Percentiles rank a stretch among this genome's conserved stretches.
Evolutionary conservation across 2,329 filamentous ascomycete genomes (phyloP).

Genomic region (Cladosporium sp.): DNA sequence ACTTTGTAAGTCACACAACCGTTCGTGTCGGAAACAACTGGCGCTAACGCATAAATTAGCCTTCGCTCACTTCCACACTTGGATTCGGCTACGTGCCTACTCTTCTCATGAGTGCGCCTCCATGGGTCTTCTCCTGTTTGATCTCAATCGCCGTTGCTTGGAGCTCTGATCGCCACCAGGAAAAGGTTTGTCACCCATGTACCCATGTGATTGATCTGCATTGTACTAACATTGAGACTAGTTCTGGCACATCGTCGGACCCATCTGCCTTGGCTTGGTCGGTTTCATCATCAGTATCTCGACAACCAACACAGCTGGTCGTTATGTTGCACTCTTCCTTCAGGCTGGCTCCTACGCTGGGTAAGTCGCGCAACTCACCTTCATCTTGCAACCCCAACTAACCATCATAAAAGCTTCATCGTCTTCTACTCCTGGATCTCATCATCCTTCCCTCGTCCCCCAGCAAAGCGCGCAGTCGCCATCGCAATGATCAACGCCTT

Average conservation of each 20-base stretch:
- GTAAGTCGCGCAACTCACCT: neutral
- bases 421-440: constrained; percentile 67
- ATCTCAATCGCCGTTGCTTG: constrained; percentile 24
- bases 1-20: constrained; percentile 35
- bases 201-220: constrained; percentile 20
- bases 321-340: constrained; percentile 32
- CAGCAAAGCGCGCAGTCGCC: constrained; percentile 67
- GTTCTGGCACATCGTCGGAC: constrained; percentile 27
- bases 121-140: constrained; percentile 32
- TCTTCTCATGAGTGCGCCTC: constrained; percentile 40
- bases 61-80: constrained; percentile 53
- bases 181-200: constrained; percentile 17
- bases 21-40: neutral
- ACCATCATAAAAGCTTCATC: constrained; percentile 19
- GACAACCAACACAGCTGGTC: constrained; percentile 11
- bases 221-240: constrained; percentile 21
- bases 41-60: constrained; percentile 30
- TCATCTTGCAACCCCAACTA: constrained; percentile 26
- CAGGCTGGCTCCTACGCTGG: constrained; percentile 30
- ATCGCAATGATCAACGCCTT: constrained; percentile 73
- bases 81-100: constrained; percentile 61
- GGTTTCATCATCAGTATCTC: constrained; percentile 9
- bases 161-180: constrained; percentile 25
- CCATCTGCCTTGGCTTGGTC: constrained; percentile 6
- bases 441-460: constrained; percentile 69